These are phyloP conservation scores for Jatropha podagrica DNA, from an alignment of 441 rosid genomes.

Conservation along the genomic window DNA sequence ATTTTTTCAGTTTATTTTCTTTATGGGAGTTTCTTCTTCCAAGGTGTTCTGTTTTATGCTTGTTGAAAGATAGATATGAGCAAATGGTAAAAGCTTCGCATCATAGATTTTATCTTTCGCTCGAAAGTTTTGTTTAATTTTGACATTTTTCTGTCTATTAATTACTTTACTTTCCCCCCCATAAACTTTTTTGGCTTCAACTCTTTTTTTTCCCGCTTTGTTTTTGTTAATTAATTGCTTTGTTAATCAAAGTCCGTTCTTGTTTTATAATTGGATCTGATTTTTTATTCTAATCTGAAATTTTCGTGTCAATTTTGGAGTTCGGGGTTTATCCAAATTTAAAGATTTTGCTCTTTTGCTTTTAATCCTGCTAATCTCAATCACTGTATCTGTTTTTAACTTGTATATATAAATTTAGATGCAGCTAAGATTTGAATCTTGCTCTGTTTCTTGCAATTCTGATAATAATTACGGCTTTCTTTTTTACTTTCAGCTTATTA, in stretches of 20 bases:
- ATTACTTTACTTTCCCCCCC: neutral
- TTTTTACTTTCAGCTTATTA: constrained; percentile 46
- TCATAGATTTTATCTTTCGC: neutral
- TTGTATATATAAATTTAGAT: neutral
- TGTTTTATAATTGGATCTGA: neutral
- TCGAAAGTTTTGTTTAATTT: neutral
- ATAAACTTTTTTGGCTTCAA: neutral
- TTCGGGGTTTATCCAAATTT: neutral
- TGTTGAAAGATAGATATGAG: neutral
- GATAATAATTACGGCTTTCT: neutral
- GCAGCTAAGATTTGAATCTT: neutral
- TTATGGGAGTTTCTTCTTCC: constrained; percentile 16
- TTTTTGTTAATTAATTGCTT: no score
- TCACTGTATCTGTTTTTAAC: neutral
- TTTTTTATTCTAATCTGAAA: neutral
- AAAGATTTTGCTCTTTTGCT: no score
- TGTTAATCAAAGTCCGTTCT: no score
- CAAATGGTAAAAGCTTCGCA: constrained; percentile 18
- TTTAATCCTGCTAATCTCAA: no score
- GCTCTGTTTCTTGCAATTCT: constrained; percentile 5
- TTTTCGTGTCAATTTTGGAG: neutral
- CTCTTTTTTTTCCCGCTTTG: neutral
- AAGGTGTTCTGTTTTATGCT: constrained; percentile 15
- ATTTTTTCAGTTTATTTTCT: constrained; percentile 19
- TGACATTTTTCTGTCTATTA: neutral